Evolutionary conservation across 495 filamentous ascomycete genomes (phyloP).

Genomic region (Tuber aestivum): DNA sequence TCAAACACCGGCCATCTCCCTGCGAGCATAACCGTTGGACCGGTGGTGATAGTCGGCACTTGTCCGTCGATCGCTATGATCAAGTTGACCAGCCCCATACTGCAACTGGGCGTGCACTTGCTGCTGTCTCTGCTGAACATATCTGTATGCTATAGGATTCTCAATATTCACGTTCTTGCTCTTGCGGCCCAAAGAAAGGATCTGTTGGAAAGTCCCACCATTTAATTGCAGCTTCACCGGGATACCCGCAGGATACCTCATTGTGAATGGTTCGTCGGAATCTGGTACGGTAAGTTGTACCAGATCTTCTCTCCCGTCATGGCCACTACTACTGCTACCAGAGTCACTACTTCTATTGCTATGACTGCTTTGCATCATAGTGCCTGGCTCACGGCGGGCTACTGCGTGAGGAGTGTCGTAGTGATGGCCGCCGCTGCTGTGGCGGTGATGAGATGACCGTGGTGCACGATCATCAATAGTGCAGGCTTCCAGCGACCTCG

Average conservation of each 20-base stretch:
- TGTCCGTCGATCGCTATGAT: slow-evolving; percentile 35
- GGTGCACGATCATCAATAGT: slow-evolving; percentile 38
- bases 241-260: slow-evolving; percentile 39
- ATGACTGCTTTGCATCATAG: slow-evolving; percentile 37
- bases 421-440: slow-evolving; percentile 21
- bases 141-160: slow-evolving; percentile 37
- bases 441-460: slow-evolving; percentile 36
- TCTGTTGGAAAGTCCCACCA: slow-evolving; percentile 34
- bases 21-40: slow-evolving; percentile 2
- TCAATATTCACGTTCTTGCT: slow-evolving; percentile 39
- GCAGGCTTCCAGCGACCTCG: slow-evolving; percentile 37
- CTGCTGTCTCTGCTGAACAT: slow-evolving; percentile 40
- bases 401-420: slow-evolving; percentile 32
- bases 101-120: slow-evolving; percentile 39
- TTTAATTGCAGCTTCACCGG: slow-evolving; percentile 41
- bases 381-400: slow-evolving; percentile 35
- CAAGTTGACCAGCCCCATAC: slow-evolving; percentile 28
- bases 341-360: slow-evolving; percentile 38
- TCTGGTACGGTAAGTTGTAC: slow-evolving; percentile 28
- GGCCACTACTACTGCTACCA: slow-evolving; percentile 30
- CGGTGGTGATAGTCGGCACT: slow-evolving; percentile 32
- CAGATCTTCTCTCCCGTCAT: slow-evolving; percentile 36
- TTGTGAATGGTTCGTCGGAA: slow-evolving; percentile 38
- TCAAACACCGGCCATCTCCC: slow-evolving; percentile 4
- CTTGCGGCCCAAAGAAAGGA: slow-evolving; percentile 20